A percentile compares a stretch with the other conserved stretches of the same genome.
These are phyloP conservation scores for Tolypocladium ovalisporum DNA, from an alignment of 2,329 filamentous ascomycete genomes.

Conservation along the genomic window DNA sequence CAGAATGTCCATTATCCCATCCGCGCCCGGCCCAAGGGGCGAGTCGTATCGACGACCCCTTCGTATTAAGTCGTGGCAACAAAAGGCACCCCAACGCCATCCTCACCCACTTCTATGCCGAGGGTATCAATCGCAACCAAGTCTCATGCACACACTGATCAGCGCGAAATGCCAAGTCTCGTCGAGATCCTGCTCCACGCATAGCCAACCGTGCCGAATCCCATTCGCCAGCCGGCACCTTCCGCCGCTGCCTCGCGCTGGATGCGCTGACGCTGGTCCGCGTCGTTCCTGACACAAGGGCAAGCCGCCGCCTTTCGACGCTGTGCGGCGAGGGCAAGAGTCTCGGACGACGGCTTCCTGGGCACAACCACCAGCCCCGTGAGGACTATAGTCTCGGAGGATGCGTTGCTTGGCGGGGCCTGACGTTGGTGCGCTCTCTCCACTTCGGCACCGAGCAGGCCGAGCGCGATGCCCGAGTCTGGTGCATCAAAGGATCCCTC, in stretches of 20 bases:
- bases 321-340: too few species aligned
- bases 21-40: background rate
- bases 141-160: background rate
- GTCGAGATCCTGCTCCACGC: background rate
- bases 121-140: too few species aligned
- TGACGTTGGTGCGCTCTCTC: too few species aligned
- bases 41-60: background rate
- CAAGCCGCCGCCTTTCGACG: too few species aligned
- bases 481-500: background rate
- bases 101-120: background rate
- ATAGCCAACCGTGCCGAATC: background rate
- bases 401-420: background rate
- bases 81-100: background rate
- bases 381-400: background rate
- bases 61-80: background rate
- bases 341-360: background rate
- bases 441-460: background rate
- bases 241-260: background rate
- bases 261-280: background rate
- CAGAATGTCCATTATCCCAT: background rate
- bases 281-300: background rate
- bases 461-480: background rate
- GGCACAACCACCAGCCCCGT: background rate
- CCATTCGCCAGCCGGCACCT: background rate
- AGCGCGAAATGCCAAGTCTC: background rate